These are phyloP conservation scores for Pontederia crassipes DNA, from an alignment of 176 grass and related monocot species.

Conservation along the genomic window DNA sequence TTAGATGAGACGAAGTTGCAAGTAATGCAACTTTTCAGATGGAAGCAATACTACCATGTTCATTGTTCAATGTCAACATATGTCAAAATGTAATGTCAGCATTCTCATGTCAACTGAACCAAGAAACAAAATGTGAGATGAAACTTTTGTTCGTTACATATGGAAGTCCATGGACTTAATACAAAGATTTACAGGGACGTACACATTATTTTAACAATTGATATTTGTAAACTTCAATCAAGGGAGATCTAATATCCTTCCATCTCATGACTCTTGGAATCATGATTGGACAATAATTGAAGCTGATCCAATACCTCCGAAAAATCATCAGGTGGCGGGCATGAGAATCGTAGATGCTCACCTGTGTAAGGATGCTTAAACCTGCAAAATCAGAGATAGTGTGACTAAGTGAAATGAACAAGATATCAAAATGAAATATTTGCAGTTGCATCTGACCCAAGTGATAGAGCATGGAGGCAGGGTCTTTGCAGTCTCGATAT, in stretches of 20 bases:
- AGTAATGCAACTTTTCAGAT: no score
- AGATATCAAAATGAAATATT: constrained; percentile 1
- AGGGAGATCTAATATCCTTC: neutral
- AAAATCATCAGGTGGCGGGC: constrained; percentile 69
- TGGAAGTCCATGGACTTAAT: no score
- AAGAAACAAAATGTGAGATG: no score
- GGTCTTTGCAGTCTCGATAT: constrained; percentile 68
- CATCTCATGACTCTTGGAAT: neutral
- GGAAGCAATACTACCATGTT: no score
- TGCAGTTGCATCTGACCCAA: constrained; percentile 44
- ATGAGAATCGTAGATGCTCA: constrained; percentile 60
- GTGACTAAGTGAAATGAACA: neutral
- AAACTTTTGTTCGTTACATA: no score
- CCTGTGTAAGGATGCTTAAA: constrained; percentile 76
- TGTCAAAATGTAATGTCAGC: no score
- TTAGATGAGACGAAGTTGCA: no score
- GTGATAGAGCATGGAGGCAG: constrained; percentile 77
- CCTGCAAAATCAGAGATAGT: constrained; percentile 24
- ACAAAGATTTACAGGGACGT: no score
- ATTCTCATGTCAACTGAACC: no score
- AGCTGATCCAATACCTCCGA: constrained; percentile 38
- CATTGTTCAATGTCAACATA: no score
- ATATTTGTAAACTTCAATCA: no score
- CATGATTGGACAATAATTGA: neutral
- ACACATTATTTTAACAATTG: no score